Evolutionary conservation across 306 rosid genomes (phyloP).

Genomic region (Lupinus albus): DNA sequence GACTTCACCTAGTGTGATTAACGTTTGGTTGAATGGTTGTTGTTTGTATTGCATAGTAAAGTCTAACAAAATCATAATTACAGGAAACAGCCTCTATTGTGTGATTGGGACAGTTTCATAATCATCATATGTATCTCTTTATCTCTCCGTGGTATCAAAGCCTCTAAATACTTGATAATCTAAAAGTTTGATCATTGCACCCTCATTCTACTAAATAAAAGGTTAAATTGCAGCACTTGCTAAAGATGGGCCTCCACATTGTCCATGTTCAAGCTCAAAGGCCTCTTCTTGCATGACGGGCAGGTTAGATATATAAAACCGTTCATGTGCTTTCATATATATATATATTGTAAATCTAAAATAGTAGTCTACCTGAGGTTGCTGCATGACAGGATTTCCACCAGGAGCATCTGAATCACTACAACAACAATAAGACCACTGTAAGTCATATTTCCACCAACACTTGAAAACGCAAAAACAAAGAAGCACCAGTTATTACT

Average conservation of each 20-base stretch:
- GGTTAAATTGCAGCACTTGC: too few species aligned
- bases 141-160: neutral
- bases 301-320: neutral
- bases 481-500: slow-evolving; percentile 41
- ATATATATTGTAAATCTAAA: slow-evolving; percentile 25
- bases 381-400: slow-evolving; percentile 96
- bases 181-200: neutral
- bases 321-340: neutral
- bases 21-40: too few species aligned
- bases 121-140: neutral
- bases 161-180: neutral
- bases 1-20: too few species aligned
- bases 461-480: slow-evolving; percentile 7
- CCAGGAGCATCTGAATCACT: slow-evolving; percentile 95
- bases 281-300: neutral
- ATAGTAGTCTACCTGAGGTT: slow-evolving; percentile 64
- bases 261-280: neutral
- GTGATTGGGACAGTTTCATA: neutral
- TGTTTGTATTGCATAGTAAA: neutral
- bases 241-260: neutral
- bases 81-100: neutral
- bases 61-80: neutral
- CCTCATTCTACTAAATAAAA: neutral
- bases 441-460: slow-evolving; percentile 42
- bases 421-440: slow-evolving; percentile 43